A percentile compares a stretch with the other conserved stretches of the same genome.
phyloP scores from a whole-genome alignment of 225 moss, liverwort and hornwort species.

The Anthoceros angustus region DNA sequence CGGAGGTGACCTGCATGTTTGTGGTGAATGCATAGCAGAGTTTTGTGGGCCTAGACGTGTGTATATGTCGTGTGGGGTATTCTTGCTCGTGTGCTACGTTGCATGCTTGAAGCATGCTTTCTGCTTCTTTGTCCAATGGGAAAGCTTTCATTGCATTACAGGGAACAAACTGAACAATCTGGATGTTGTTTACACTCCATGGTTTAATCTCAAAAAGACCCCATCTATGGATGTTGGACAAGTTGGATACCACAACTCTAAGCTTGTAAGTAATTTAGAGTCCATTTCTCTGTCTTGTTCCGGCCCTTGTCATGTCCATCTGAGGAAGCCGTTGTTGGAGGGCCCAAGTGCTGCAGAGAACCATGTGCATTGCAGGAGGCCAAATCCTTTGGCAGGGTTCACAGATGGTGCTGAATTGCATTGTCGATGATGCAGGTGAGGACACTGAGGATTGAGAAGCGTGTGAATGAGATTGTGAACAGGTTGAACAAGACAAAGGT shows the following conservation, averaged over 20 bases:
- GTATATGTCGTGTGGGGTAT: too few relatives aligned
- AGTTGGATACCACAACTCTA: slow-evolving; percentile 95
- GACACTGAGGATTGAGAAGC: slow-evolving; percentile 74
- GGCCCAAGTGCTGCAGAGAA: too few relatives aligned
- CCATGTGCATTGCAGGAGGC: too few relatives aligned
- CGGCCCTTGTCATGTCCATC: too few relatives aligned
- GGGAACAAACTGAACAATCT: slow-evolving; percentile 94
- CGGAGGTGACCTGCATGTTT: too few relatives aligned
- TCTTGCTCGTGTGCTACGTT: too few relatives aligned
- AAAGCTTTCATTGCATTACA: slow-evolving; percentile 13
- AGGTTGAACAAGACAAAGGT: slow-evolving; percentile 89
- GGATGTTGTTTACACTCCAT: slow-evolving; percentile 95
- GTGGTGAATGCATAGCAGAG: too few relatives aligned
- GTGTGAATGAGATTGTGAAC: slow-evolving; percentile 93
- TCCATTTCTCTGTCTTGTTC: neutral
- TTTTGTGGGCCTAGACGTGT: too few relatives aligned
- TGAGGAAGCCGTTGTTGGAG: too few relatives aligned
- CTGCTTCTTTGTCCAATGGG: neutral
- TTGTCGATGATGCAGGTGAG: slow-evolving; percentile 42
- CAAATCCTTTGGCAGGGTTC: too few relatives aligned
- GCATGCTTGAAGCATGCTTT: neutral
- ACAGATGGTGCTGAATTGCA: too few relatives aligned
- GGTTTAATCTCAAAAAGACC: slow-evolving; percentile 89
- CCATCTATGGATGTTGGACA: slow-evolving; percentile 93
- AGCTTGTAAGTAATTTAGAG: slow-evolving; percentile 46